phyloP scores from a whole-genome alignment of 2,329 filamentous ascomycete genomes.

The Diaporthe ampelina region DNA sequence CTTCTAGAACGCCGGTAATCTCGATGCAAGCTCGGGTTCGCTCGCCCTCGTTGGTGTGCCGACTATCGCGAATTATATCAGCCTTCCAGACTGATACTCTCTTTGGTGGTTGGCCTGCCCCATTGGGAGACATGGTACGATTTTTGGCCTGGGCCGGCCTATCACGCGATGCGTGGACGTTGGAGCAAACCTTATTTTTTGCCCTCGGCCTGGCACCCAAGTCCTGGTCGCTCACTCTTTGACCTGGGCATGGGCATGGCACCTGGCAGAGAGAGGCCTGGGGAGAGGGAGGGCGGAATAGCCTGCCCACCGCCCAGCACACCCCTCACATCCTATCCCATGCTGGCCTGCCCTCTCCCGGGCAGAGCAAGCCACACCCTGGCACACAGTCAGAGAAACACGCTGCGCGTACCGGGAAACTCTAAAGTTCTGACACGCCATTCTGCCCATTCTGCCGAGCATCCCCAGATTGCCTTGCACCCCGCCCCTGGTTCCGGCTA shows the following conservation, averaged over 20 bases:
- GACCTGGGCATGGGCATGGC: background rate
- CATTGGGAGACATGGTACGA: slow-evolving; percentile 26
- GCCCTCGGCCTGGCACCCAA: slow-evolving; percentile 16
- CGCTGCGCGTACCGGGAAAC: slow-evolving; percentile 20
- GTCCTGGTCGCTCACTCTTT: background rate
- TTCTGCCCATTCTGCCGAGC: slow-evolving; percentile 29
- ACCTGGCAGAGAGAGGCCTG: no score
- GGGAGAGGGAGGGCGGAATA: no score
- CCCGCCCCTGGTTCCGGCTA: slow-evolving; percentile 28
- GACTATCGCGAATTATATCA: slow-evolving; percentile 23
- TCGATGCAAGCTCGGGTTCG: background rate
- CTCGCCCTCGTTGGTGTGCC: background rate
- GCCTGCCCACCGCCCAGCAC: background rate
- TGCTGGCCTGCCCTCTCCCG: background rate
- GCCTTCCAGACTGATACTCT: slow-evolving; percentile 17
- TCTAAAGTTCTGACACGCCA: slow-evolving; percentile 22
- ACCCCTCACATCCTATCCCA: no score
- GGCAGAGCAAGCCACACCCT: background rate
- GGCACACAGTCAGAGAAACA: slow-evolving; percentile 10
- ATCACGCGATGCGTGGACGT: background rate
- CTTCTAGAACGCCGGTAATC: slow-evolving; percentile 22
- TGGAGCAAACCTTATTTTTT: slow-evolving; percentile 17
- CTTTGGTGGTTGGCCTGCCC: slow-evolving; percentile 22
- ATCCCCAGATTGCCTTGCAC: slow-evolving; percentile 27
- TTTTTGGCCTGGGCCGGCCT: slow-evolving; percentile 23